Evolutionary conservation across 2,329 filamentous ascomycete genomes (phyloP).

Genomic region (Aspergillus calidoustus): DNA sequence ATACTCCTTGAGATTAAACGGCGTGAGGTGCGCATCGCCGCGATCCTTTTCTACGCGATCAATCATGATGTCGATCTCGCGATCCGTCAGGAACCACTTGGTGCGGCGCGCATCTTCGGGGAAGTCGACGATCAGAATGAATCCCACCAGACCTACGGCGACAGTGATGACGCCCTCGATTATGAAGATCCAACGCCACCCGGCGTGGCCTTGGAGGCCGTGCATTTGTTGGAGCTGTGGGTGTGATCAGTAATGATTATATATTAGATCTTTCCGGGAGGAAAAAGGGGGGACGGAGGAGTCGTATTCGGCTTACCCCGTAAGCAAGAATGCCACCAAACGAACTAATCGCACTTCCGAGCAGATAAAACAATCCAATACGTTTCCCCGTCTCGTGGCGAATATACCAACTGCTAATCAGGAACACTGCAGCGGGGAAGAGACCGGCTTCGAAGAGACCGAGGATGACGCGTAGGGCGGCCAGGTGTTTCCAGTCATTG

Average conservation of each 20-base stretch:
- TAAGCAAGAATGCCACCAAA: constrained; percentile 17
- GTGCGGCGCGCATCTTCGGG: constrained; percentile 16
- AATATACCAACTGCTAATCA: constrained; percentile 15
- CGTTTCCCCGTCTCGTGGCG: constrained; percentile 13
- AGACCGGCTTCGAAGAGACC: constrained; percentile 43
- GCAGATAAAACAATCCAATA: constrained; percentile 11
- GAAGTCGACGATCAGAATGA: constrained; percentile 15
- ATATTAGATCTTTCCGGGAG: neutral
- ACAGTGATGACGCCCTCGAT: constrained; percentile 15
- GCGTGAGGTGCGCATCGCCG: constrained; percentile 17
- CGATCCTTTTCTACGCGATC: constrained; percentile 21
- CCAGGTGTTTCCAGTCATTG: constrained; percentile 40
- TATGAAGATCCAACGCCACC: constrained; percentile 18
- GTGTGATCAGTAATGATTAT: neutral
- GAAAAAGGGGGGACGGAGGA: too few species aligned
- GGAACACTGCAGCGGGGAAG: constrained; percentile 15
- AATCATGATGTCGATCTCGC: constrained; percentile 19
- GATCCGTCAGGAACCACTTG: constrained; percentile 12
- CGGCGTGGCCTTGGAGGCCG: constrained; percentile 5
- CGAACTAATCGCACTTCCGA: constrained; percentile 7
- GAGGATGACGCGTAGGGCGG: constrained; percentile 43
- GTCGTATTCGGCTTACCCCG: neutral
- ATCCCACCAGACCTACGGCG: constrained; percentile 2
- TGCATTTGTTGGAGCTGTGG: constrained; percentile 16
- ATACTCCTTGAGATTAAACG: constrained; percentile 16